Evolutionary conservation across 495 filamentous ascomycete species (phyloP).

Genomic region (Antarctomyces pellizariae): DNA sequence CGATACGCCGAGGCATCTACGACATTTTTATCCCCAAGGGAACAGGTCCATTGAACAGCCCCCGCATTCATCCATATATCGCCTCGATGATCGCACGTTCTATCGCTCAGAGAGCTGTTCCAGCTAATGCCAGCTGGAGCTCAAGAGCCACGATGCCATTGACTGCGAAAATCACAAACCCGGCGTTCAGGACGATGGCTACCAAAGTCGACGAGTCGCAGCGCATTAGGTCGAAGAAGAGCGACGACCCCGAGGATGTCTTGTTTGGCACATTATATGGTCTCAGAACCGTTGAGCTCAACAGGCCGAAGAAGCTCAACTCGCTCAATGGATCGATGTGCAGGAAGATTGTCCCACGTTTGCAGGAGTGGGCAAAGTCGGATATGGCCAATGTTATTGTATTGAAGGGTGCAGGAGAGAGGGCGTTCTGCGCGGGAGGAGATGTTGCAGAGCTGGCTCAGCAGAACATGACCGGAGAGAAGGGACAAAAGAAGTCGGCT

Average conservation of each 20-base stretch:
- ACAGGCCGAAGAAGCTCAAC: constrained; percentile 76
- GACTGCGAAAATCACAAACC: constrained; percentile 54
- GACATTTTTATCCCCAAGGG: too few relatives aligned
- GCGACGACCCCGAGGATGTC: constrained; percentile 73
- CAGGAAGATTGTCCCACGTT: constrained; percentile 65
- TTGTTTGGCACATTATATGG: constrained; percentile 74
- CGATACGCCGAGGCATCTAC: too few relatives aligned
- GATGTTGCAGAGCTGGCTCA: constrained; percentile 60
- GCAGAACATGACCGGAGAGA: constrained; percentile 39
- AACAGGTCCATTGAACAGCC: constrained; percentile 2
- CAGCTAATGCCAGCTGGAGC: constrained; percentile 5
- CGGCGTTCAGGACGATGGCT: constrained; percentile 22
- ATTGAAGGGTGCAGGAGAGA: constrained; percentile 65
- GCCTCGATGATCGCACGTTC: constrained; percentile 12
- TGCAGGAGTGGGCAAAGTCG: constrained; percentile 86
- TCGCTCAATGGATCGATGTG: constrained; percentile 85
- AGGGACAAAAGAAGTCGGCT: constrained; percentile 42
- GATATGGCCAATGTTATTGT: constrained; percentile 80
- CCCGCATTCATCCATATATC: constrained; percentile 5
- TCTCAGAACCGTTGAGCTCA: constrained; percentile 78
- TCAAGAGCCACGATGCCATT: constrained; percentile 47
- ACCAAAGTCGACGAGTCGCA: constrained; percentile 3
- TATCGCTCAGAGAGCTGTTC: constrained; percentile 8
- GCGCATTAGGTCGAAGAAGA: constrained; percentile 26
- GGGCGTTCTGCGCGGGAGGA: constrained; percentile 81